Evolutionary conservation across 306 rosid species (phyloP), one percentile per base, ranked within the genome.

Genomic region (Quercus mongolica): DNA sequence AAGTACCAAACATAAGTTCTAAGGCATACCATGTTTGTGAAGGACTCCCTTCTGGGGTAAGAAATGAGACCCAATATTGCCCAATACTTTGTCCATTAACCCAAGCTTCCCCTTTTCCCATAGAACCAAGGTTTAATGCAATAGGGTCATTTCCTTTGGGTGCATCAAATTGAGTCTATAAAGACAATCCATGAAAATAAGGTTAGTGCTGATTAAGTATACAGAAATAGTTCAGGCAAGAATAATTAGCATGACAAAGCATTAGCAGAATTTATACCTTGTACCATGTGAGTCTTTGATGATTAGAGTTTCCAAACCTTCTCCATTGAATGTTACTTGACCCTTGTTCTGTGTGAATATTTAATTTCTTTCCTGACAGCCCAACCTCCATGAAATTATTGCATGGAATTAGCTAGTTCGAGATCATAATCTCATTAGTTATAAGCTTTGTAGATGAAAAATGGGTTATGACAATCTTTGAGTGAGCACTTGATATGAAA

Each of bases 241-340:
- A 31, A 26, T 56, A 31, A 26, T 65, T 28, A 19, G 10, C 25
- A 15, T 15, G 65, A 35, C 35, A 15, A 28, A 0, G 38, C 38
- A 26, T 25, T 38, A 23, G 56, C 10, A 21, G 31, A 55, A 2
- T 20, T 13, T 70, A 15, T 84, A 86, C 92, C 92, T 79, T 84
- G 19, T 86, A 88, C 92, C 92, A 88, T 46, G 86, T 88, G 76
- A 88, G 88, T 52, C 83, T 85, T 71, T 79, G 83, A 28, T 76
- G 20, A 62, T 8, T 17, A 18, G 77, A 58, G 74, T 61, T 70
- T 61, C 83, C 81, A 25, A 86, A 71, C 54, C 55, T 67, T 54
- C 41, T 75, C 92, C 92, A 86, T 44, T 75, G 71, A 69, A 78
- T 75, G 14, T 23, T 70, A 49, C 84, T 78, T 14, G 84, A 57